phyloP scores from a whole-genome alignment of 331 rosid species.

The Rosa hybrid region DNA sequence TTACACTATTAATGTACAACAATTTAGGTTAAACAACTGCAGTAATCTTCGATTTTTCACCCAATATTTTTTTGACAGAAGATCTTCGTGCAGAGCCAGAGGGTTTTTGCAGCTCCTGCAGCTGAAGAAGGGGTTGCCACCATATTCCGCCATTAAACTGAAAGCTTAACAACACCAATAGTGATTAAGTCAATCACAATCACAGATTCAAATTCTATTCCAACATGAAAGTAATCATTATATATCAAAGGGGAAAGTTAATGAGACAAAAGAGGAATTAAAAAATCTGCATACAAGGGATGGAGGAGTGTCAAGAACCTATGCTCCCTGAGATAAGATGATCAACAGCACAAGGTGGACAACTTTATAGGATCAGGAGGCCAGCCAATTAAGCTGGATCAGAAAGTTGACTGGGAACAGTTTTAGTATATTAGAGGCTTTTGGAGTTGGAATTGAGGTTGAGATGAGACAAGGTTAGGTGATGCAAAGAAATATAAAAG shows the following conservation, averaged over 20 bases:
- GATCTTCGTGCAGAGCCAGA: constrained; percentile 43
- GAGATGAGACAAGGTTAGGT: not conserved
- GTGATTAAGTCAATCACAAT: not conserved
- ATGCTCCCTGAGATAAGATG: not conserved
- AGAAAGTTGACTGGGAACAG: not conserved
- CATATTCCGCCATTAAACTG: constrained; percentile 30
- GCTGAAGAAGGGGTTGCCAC: constrained; percentile 34
- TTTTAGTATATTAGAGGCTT: not conserved
- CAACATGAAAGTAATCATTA: not conserved
- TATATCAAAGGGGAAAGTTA: not conserved
- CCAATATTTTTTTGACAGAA: constrained; percentile 37
- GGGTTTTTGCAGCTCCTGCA: constrained; percentile 55
- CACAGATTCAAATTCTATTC: not conserved
- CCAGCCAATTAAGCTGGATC: not conserved
- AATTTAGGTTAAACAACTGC: not conserved
- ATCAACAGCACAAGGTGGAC: not conserved
- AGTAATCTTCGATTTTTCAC: constrained; percentile 2
- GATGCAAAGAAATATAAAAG: not conserved
- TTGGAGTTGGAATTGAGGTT: not conserved
- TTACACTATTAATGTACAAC: not conserved
- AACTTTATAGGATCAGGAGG: not conserved
- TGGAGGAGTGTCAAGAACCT: not conserved
- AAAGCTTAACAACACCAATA: not conserved
- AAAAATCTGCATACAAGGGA: constrained; percentile 5
- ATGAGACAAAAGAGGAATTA: not conserved